A percentile compares a stretch with the other conserved stretches of the same genome.
phyloP scores from a whole-genome alignment of 441 rosid species.

The Flueggea neowawraea region DNA sequence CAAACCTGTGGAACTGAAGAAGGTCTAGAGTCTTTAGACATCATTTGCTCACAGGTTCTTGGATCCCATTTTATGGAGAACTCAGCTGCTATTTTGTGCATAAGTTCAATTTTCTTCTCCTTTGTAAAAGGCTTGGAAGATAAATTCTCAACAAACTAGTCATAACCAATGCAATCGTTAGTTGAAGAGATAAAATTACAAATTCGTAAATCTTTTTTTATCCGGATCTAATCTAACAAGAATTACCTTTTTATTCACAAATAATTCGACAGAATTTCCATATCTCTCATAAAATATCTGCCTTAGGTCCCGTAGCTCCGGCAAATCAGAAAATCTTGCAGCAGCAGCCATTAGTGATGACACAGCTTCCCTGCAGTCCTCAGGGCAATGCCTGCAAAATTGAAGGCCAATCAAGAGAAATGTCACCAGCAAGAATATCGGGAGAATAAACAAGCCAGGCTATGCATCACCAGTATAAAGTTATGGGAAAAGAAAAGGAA shows the following conservation, averaged over 20 bases:
- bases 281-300: conserved; percentile 76
- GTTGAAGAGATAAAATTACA: conserved; percentile 5
- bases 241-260: conserved; percentile 71
- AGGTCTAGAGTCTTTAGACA: conserved; percentile 22
- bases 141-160: conserved; percentile 61
- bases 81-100: conserved; percentile 74
- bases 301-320: conserved; percentile 89
- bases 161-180: conserved; percentile 16
- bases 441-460: too few relatives aligned
- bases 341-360: conserved; percentile 94
- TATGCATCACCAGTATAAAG: too few relatives aligned
- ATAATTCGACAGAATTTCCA: conserved; percentile 55
- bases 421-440: too few relatives aligned
- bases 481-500: too few relatives aligned
- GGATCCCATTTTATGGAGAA: conserved; percentile 76
- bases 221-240: conserved; percentile 3
- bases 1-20: conserved; percentile 40
- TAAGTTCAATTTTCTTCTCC: conserved; percentile 65
- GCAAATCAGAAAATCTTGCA: conserved; percentile 89
- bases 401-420: neutral
- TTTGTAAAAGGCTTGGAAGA: conserved; percentile 45
- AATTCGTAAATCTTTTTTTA: too few relatives aligned
- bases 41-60: conserved; percentile 47
- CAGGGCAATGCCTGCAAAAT: conserved; percentile 76
- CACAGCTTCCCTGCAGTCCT: conserved; percentile 79